A percentile compares a stretch with the other conserved stretches of the same genome.
phyloP scores from a whole-genome alignment of 805 yeast genomes.

The Candida pini region DNA sequence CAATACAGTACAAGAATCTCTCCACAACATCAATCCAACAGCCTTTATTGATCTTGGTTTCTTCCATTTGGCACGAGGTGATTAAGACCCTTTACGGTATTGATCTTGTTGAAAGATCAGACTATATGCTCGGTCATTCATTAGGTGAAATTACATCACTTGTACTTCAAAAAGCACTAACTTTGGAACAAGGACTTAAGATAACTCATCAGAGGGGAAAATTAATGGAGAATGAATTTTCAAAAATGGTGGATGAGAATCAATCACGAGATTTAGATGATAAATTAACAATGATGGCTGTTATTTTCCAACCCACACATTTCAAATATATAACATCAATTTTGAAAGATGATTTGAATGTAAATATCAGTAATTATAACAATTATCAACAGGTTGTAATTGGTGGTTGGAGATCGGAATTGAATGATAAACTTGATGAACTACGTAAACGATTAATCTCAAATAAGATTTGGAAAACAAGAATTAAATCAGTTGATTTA shows the following conservation, averaged over 20 bases:
- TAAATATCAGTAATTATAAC: conserved; percentile 28
- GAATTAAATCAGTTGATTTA: conserved; percentile 24
- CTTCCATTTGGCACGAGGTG: conserved; percentile 18
- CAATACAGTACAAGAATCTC: neutral
- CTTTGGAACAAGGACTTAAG: conserved; percentile 21
- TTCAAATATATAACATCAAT: conserved; percentile 12
- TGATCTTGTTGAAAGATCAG: conserved; percentile 15
- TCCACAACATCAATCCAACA: conserved; percentile 26
- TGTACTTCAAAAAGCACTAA: conserved; percentile 22
- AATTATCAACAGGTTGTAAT: conserved; percentile 31
- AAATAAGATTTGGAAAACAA: conserved; percentile 18
- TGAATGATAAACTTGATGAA: conserved; percentile 10
- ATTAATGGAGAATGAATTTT: conserved; percentile 26
- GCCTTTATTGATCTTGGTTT: conserved; percentile 25
- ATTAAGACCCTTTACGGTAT: conserved; percentile 14
- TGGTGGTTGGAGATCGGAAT: conserved; percentile 21
- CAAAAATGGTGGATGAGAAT: neutral
- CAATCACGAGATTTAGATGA: conserved; percentile 8
- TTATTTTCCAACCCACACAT: conserved; percentile 23
- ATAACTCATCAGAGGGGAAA: conserved; percentile 25
- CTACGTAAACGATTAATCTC: conserved; percentile 11
- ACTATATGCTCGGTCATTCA: conserved; percentile 30
- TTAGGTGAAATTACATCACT: conserved; percentile 30
- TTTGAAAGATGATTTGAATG: conserved; percentile 9
- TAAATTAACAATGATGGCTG: conserved; percentile 32